Base-by-base conservation (phyloP, 2,329 filamentous ascomycete genomes). In the Chrysoporthe puriensis region DNA sequence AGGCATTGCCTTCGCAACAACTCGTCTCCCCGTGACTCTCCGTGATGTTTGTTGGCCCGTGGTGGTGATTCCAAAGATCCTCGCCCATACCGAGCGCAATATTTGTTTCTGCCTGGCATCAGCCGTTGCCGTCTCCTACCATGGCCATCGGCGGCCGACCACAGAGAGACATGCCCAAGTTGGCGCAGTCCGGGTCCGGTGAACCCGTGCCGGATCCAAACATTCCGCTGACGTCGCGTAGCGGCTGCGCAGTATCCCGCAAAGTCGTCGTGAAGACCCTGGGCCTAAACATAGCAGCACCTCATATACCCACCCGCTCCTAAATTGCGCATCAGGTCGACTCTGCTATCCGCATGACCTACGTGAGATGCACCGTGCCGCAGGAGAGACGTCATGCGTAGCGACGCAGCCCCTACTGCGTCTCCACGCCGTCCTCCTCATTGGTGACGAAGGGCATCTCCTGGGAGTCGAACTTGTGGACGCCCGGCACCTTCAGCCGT, bases 391-490 rank as follows among this genome's bases (percentile, higher is more conserved):
- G 14, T 48, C 26, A 8, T 18, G 2, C 60, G 7, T 8, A n/a
- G 5, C 14, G n/a, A 3, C 9, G 61, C 32, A 8, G 14, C 21
- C 6, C 6, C 44, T 46, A 69, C 58, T 63, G 61, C 5, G 42
- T 64, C 48, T 67, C 67, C 2, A 69, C 60, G 14, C 61, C 61
- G 44, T 69, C 63, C 21, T 69, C 42, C 3, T 66, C 67, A 3
- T 69, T 69, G 1, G 66, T 46, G 32, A 61, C 63, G 36, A 66
- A 69, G 21, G 67, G 67, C 67, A 69, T 69, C n/a, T 64, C 60
- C 64, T 69, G 67, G 0, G 67, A 69, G 46, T 69, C 67, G 3
- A 21, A 62, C 34, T 46, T 63, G 16, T 58, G 64, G 18, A 67
- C 11, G 1, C 67, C 67, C 4, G 67, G 67, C 64, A 69, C 43